These are phyloP conservation scores for Cladosporium sp. DNA, from an alignment of 2,329 filamentous ascomycete genomes.

Conservation along the genomic window DNA sequence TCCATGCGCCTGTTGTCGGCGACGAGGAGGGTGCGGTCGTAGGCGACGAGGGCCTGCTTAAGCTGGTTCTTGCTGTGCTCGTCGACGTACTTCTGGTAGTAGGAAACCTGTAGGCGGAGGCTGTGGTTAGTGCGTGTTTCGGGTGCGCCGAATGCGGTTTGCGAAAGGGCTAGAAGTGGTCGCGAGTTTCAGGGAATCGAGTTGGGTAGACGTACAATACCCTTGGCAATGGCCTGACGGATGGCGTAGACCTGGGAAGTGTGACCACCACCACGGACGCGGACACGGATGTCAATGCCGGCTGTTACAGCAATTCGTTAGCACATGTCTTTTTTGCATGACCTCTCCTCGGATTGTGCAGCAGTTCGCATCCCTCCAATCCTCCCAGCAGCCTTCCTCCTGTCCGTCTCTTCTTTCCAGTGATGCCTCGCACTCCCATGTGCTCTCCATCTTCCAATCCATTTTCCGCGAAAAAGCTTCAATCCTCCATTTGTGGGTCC, in stretches of 20 bases:
- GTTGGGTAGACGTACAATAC: constrained; percentile 59
- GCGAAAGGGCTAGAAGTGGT: background rate
- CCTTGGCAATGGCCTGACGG: constrained; percentile 98
- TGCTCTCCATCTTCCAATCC: background rate
- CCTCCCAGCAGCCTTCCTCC: background rate
- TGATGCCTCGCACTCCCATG: background rate
- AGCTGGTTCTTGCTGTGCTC: constrained; percentile 99
- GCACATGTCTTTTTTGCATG: constrained; percentile 22
- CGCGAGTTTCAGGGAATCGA: constrained; percentile 1
- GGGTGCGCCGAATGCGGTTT: constrained; percentile 8
- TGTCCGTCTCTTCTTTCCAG: constrained; percentile 1
- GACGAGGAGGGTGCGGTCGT: constrained; percentile 95
- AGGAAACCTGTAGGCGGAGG: constrained; percentile 61
- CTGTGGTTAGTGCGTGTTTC: constrained; percentile 23
- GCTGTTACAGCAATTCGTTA: constrained; percentile 45
- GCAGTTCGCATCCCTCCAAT: background rate
- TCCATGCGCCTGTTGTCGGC: constrained; percentile 99
- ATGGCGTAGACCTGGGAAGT: constrained; percentile 97
- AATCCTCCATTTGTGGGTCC: constrained; percentile 1
- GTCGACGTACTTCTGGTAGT: constrained; percentile 99
- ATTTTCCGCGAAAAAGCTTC: constrained; percentile 1
- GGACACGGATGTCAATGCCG: constrained; percentile 94
- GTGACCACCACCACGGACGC: constrained; percentile 96
- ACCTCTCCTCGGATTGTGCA: background rate
- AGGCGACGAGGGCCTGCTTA: constrained; percentile 94